Conservation (phyloP, 164 flowering plant genomes). For the Echeveria elegans region DNA sequence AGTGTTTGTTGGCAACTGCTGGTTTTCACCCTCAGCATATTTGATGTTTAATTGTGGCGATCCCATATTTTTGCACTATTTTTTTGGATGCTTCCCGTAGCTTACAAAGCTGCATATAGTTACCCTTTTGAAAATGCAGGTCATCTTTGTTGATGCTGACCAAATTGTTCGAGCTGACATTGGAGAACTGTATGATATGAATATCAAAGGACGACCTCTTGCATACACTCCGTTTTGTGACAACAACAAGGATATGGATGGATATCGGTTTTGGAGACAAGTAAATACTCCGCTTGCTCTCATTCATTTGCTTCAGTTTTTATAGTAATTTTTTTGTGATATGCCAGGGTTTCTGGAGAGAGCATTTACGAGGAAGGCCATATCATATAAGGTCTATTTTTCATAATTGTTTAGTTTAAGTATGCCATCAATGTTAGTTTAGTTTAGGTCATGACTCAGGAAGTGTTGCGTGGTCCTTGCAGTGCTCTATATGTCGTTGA, state of each 20-base stretch:
- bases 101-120: neutral
- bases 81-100: neutral
- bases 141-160: slow-evolving; percentile 98
- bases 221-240: slow-evolving; percentile 98
- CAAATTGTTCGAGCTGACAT: slow-evolving; percentile 89
- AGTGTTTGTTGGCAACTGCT: too few species aligned
- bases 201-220: slow-evolving; percentile 83
- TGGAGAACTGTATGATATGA: slow-evolving; percentile 99
- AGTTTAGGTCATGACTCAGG: slow-evolving; percentile 1
- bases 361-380: slow-evolving; percentile 86
- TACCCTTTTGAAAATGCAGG: slow-evolving; percentile 40
- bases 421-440: too few species aligned
- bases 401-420: neutral
- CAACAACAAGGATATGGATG: slow-evolving; percentile 98
- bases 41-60: neutral
- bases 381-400: slow-evolving; percentile 80
- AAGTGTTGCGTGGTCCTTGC: slow-evolving; percentile 20
- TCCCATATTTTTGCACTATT: neutral
- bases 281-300: slow-evolving; percentile 25
- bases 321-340: slow-evolving; percentile 1
- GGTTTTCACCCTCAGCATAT: slow-evolving; percentile 1
- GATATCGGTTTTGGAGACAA: slow-evolving; percentile 98
- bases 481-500: slow-evolving; percentile 98
- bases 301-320: neutral
- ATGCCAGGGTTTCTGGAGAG: slow-evolving; percentile 93